Evolutionary conservation across 2,329 filamentous ascomycete species (phyloP), one percentile per base, ranked within the genome.

Genomic region (Trichoderma sp.): DNA sequence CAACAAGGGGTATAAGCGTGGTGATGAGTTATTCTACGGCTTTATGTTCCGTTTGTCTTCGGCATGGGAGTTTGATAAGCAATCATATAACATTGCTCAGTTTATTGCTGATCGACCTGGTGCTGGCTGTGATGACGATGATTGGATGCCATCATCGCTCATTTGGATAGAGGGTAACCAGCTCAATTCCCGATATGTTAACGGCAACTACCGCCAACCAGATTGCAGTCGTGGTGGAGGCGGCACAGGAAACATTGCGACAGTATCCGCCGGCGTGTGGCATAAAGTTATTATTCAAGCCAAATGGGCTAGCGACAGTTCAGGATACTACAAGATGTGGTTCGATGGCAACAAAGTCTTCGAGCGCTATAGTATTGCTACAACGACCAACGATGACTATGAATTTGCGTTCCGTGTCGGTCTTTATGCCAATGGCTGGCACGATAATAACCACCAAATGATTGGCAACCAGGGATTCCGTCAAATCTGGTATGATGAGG

Each of bases 61-160:
- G 0, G 63, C 76, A 66, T 85, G 83, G 83, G 73, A 84, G 68
- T 84, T 83, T 72, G 71, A 73, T 22, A 73, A 74, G 2, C 81
- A 84, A 73, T 75, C 73, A 58, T 84, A 81, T 74, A 83, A 84
- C 74, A 73, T 84, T 42, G 81, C 79, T 0, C 83, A 85, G 73
- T 85, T 84, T 75, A 84, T 85, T 71, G 81, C 82, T 57, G 77
- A 84, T 69, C 83, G 84, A 69, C 73, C 74, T 2, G 78, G 79
- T 68, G 75, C 79, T 3, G 75, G 76, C 50, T 83, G 82, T 70
- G 77, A 71, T 60, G 76, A 70, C 59, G 80, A 84, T 68, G 78
- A 80, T 64, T 84, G 75, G 71, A 84, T 84, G 81, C 83, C 82
- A 0, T 78, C 77, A 15, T 80, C 77, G 57, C 83, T 85, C 82